A percentile compares a stretch with the other conserved stretches of the same genome.
Evolutionary conservation across 176 grass and related monocot genomes (phyloP).

Genomic region (Ampelocalamus luodianensis): DNA sequence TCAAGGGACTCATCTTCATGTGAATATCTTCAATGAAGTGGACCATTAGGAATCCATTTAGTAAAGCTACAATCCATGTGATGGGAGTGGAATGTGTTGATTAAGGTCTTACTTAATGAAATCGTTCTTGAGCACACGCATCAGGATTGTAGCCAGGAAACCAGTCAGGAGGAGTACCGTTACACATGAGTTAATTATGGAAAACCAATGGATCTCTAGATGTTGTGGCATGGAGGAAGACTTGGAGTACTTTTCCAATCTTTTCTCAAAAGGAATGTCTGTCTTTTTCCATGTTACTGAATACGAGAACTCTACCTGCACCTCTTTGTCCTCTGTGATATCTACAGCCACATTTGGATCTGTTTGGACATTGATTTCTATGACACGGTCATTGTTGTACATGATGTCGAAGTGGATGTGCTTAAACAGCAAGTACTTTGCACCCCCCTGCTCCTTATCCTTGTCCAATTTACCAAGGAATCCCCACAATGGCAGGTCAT

Average conservation of each 20-base stretch:
- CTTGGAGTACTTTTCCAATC: slow-evolving; percentile 95
- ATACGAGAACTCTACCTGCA: slow-evolving; percentile 83
- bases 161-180: slow-evolving; percentile 87
- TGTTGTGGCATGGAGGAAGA: slow-evolving; percentile 92
- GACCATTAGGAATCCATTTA: slow-evolving; percentile 29
- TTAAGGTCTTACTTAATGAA: slow-evolving; percentile 81
- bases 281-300: slow-evolving; percentile 92
- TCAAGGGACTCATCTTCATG: slow-evolving; percentile 86
- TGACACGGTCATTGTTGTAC: slow-evolving; percentile 76
- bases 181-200: slow-evolving; percentile 93
- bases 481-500: slow-evolving; percentile 94
- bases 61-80: slow-evolving; percentile 1
- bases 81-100: slow-evolving; percentile 19
- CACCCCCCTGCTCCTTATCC: slow-evolving; percentile 53
- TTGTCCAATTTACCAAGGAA: slow-evolving; percentile 89
- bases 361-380: slow-evolving; percentile 82
- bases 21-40: slow-evolving; percentile 62
- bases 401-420: slow-evolving; percentile 94
- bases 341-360: slow-evolving; percentile 77
- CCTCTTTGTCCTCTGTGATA: slow-evolving; percentile 81
- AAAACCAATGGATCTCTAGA: slow-evolving; percentile 99
- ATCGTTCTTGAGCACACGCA: slow-evolving; percentile 94
- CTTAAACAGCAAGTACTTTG: slow-evolving; percentile 74
- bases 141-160: slow-evolving; percentile 88
- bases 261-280: slow-evolving; percentile 70